Percentiles rank a stretch among this genome's conserved stretches.
Conservation (phyloP, 2,329 filamentous ascomycete species). For the Fusarium sp. region DNA sequence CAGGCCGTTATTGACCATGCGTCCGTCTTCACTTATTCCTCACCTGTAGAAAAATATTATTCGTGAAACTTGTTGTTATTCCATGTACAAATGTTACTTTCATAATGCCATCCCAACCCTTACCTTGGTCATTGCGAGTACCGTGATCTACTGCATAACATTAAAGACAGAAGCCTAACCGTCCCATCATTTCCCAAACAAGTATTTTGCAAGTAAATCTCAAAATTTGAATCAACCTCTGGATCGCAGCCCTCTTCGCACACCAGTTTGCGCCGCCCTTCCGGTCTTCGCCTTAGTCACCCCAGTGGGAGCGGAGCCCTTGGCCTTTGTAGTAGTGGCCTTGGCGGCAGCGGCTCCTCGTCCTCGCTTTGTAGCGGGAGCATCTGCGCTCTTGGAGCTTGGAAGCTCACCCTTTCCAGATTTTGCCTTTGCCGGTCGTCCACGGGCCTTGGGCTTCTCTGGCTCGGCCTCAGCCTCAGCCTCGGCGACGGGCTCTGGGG, state of each 20-base stretch:
- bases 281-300: conserved; percentile 44
- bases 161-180: not conserved
- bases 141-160: conserved; percentile 4
- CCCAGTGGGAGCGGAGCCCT: conserved; percentile 33
- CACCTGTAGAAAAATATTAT: not conserved
- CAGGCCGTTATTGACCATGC: not conserved
- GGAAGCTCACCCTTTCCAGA: conserved; percentile 47
- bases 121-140: conserved; percentile 6
- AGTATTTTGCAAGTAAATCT: conserved; percentile 1
- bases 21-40: not conserved
- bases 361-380: conserved; percentile 30
- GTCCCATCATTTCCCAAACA: not conserved
- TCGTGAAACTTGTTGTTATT: not conserved
- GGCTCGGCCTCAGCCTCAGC: conserved; percentile 8
- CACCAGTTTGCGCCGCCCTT: conserved; percentile 31
- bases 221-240: conserved; percentile 20
- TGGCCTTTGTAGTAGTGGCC: conserved; percentile 10
- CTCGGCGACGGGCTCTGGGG: conserved; percentile 1
- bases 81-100: conserved; percentile 10
- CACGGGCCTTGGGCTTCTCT: conserved; percentile 38
- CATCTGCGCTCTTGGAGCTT: conserved; percentile 26
- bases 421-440: conserved; percentile 39
- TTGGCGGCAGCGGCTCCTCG: conserved; percentile 24
- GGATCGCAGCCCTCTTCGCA: conserved; percentile 40
- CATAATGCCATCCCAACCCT: conserved; percentile 3